Percentiles rank a stretch among this genome's conserved stretches.
phyloP scores from a whole-genome alignment of 2,329 filamentous ascomycete genomes.

The Trichoderma gracile region DNA sequence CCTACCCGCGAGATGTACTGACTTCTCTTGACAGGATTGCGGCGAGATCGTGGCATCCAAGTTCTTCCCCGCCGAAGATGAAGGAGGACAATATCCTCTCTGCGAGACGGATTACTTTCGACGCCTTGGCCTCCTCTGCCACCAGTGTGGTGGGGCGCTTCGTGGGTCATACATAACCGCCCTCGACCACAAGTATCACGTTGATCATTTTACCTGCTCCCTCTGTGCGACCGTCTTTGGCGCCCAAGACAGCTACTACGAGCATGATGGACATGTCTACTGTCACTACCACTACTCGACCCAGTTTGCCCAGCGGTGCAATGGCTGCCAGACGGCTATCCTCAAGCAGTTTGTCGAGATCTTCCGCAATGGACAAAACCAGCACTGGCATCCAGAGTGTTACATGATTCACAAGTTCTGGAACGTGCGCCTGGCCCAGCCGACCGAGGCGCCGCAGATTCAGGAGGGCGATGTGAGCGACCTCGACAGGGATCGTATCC shows the following conservation, averaged over 20 bases:
- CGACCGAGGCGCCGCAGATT: constrained; percentile 52
- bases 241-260: constrained; percentile 97
- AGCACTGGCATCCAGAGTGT: constrained; percentile 99
- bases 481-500: constrained; percentile 72
- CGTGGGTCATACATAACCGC: constrained; percentile 98
- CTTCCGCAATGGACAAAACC: constrained; percentile 94
- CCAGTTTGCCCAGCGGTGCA: constrained; percentile 92
- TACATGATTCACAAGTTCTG: constrained; percentile 99
- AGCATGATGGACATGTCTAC: constrained; percentile 94
- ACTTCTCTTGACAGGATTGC: constrained; percentile 68
- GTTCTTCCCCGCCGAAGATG: constrained; percentile 95
- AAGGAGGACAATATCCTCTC: constrained; percentile 85
- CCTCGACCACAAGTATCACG: constrained; percentile 96
- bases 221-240: constrained; percentile 97
- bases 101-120: constrained; percentile 99
- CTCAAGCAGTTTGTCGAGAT: constrained; percentile 99
- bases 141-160: constrained; percentile 86
- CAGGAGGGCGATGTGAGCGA: constrained; percentile 47
- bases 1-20: constrained; percentile 21
- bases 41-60: constrained; percentile 97
- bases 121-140: constrained; percentile 85
- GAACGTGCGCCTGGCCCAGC: constrained; percentile 83
- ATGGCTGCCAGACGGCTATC: constrained; percentile 95
- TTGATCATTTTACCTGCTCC: constrained; percentile 98
- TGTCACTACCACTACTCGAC: constrained; percentile 99